Base-by-base conservation (phyloP, 2,329 filamentous ascomycete species). In the Huntiella abstrusa region DNA sequence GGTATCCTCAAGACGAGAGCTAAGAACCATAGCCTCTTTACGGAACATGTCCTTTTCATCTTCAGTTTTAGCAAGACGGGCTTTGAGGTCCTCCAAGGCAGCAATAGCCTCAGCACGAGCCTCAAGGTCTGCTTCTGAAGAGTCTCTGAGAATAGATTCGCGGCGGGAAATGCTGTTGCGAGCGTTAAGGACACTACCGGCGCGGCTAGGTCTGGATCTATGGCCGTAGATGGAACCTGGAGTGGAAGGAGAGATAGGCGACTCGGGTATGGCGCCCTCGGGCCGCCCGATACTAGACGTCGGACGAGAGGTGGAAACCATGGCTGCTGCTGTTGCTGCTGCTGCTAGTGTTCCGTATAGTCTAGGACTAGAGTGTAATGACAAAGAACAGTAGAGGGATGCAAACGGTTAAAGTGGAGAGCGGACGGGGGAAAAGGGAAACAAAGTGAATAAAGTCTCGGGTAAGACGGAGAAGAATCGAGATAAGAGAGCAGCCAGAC, bases 1-100 rank as follows among this genome's bases (percentile, higher is more conserved):
- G 40, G 85, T 76, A 54, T 96, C 88, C 57, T 96, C 86, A 5
- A 96, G 71, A 55, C 83, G 77, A 53, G 81, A 73, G 63, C 94
- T 85, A 53, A 96, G 65, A 40, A 93, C 79, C 49, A 91, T 82
- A 46, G 78, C 67, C 64, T 95, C 85, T 61, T 87, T 88, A 64
- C 81, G 77, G 60, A 78, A 80, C 56, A 86, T 78, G 54, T 91
- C 83, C 1, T 81, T 81, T 35, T 74, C 68, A 43, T 68, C 71
- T 62, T 95, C 88, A 16, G 86, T 82, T 60, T 80, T 83, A 55
- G 83, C 74, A 43, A 95, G 68, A 48, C 84, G 77, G 53, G 85
- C 77, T 62, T 85, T 86, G 49, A 95, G 66, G 53, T 95, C 86
- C 52, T 92, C 83, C 49, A 94, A 71, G 48, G 83, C 66, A 12